Conservation (phyloP, 2,329 filamentous ascomycete species). For the Raffaelea ambrosiae region DNA sequence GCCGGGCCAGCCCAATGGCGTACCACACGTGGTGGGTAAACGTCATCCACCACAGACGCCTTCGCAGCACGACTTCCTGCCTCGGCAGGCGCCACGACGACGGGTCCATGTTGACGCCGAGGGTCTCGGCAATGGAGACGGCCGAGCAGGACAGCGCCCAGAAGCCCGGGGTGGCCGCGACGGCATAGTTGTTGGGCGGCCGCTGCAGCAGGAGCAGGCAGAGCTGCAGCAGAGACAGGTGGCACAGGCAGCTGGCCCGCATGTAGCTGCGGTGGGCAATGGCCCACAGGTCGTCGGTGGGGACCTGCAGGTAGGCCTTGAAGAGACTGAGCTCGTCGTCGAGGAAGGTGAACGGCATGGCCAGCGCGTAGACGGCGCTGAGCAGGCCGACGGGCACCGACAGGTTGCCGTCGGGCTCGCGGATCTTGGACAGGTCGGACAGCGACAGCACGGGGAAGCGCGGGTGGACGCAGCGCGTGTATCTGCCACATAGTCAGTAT, state of each 20-base stretch:
- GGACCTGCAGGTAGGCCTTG: conserved; percentile 16
- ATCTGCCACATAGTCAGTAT: conserved; percentile 6
- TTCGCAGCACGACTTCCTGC: conserved; percentile 14
- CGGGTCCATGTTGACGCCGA: conserved; percentile 16
- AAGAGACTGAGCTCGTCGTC: conserved; percentile 18
- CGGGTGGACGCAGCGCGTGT: conserved; percentile 13
- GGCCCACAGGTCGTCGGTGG: conserved; percentile 18
- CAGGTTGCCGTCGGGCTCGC: conserved; percentile 1
- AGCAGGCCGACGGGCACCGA: conserved; percentile 13
- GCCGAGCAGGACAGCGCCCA: conserved; percentile 17
- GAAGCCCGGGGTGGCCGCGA: conserved; percentile 14
- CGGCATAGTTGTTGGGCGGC: conserved; percentile 16
- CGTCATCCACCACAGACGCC: conserved; percentile 18
- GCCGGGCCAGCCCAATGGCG: conserved; percentile 13
- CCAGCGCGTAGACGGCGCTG: conserved; percentile 17
- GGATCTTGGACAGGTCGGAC: conserved; percentile 9
- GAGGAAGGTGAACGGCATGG: conserved; percentile 17
- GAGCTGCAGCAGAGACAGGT: conserved; percentile 15
- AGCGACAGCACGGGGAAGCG: conserved; percentile 14
- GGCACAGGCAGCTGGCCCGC: conserved; percentile 13
- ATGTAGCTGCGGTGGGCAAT: conserved; percentile 15
- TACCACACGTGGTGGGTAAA: conserved; percentile 16
- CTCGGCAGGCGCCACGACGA: conserved; percentile 15
- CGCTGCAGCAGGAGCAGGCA: conserved; percentile 16
- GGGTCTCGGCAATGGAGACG: conserved; percentile 15